A percentile compares a stretch with the other conserved stretches of the same genome.
These are phyloP conservation scores for Citrus australasica DNA, from an alignment of 345 rosid genomes.

Conservation along the genomic window DNA sequence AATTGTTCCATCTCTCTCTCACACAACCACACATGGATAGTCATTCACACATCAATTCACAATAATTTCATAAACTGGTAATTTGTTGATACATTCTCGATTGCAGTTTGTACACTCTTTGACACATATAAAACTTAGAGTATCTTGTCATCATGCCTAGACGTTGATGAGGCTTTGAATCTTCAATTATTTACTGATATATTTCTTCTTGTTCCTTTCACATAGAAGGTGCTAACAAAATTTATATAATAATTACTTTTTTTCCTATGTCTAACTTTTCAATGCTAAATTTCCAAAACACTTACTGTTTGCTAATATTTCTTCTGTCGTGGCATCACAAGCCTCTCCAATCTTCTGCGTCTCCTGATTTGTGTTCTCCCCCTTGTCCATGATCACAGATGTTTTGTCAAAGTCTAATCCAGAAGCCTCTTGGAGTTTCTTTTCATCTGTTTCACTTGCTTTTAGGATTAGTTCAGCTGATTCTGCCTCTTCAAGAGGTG, in stretches of 20 bases:
- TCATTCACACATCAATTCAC: neutral
- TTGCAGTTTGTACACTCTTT: neutral
- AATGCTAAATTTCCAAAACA: neutral
- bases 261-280: neutral
- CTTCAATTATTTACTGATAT: too few species aligned
- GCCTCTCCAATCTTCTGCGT: conserved; percentile 11
- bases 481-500: neutral
- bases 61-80: neutral
- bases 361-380: conserved; percentile 10
- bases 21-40: neutral
- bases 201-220: too few species aligned
- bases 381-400: neutral
- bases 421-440: conserved; percentile 2
- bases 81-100: neutral
- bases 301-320: conserved; percentile 20
- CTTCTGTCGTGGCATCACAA: neutral
- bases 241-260: neutral
- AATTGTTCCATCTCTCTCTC: neutral
- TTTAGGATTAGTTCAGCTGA: conserved; percentile 7
- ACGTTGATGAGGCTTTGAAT: neutral
- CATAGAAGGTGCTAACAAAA: neutral
- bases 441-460: conserved; percentile 4
- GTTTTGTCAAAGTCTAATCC: conserved; percentile 7
- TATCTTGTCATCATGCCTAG: neutral
- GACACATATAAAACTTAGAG: neutral